Percentiles rank a stretch among this genome's conserved stretches.
Evolutionary conservation across 2,329 filamentous ascomycete genomes (phyloP).

Genomic region (Trichophyton benhamiae): DNA sequence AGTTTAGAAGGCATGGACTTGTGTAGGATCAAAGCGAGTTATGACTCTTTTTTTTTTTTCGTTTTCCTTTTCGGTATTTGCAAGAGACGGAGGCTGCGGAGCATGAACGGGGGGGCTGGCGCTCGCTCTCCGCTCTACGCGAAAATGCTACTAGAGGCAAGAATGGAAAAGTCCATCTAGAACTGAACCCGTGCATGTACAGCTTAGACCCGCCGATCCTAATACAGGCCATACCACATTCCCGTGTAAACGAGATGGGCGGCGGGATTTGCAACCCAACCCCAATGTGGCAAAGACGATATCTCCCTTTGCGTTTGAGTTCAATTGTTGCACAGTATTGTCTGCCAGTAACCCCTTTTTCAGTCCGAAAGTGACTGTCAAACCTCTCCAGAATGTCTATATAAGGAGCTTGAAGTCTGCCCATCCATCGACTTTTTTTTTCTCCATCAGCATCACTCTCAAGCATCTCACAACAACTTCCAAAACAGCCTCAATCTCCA

Average conservation of each 20-base stretch:
- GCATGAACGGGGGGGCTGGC: too few species aligned
- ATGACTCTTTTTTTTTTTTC: too few species aligned
- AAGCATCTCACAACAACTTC: slow-evolving; percentile 7
- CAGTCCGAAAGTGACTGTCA: background rate
- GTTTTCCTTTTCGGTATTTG: background rate
- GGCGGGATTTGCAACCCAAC: slow-evolving; percentile 1
- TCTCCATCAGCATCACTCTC: slow-evolving; percentile 13
- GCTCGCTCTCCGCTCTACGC: too few species aligned
- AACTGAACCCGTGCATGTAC: slow-evolving; percentile 1
- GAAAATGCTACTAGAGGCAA: background rate
- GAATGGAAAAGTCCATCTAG: background rate
- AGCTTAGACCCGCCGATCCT: background rate
- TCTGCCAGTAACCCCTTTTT: slow-evolving; percentile 2
- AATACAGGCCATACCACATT: background rate
- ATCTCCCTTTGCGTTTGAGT: slow-evolving; percentile 2
- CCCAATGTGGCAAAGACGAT: slow-evolving; percentile 2
- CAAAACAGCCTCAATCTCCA: slow-evolving; percentile 6
- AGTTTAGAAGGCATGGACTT: background rate
- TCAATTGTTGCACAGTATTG: slow-evolving; percentile 1
- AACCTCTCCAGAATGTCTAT: slow-evolving; percentile 8
- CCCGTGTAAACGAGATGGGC: background rate
- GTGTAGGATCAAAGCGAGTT: too few species aligned
- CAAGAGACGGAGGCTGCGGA: background rate
- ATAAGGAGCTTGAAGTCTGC: slow-evolving; percentile 7
- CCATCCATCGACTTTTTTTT: slow-evolving; percentile 6